Conservation (phyloP, 306 rosid genomes). For the Sicyos edulis region DNA sequence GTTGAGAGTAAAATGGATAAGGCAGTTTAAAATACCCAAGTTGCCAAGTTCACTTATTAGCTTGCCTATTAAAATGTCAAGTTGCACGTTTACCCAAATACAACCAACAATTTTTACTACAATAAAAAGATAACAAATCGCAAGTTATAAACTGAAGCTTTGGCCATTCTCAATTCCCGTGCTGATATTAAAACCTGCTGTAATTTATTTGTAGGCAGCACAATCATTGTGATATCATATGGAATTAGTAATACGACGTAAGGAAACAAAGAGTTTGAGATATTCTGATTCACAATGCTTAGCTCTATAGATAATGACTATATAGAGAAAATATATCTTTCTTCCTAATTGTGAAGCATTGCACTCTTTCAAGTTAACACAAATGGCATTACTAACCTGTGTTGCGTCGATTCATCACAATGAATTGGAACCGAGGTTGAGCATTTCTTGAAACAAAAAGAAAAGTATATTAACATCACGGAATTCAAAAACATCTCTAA, state of each 20-base stretch:
- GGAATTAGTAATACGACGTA: neutral
- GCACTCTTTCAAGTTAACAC: neutral
- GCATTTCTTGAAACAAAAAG: slow-evolving; percentile 47
- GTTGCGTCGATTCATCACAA: slow-evolving; percentile 89
- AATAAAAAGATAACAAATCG: neutral
- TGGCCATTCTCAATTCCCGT: neutral
- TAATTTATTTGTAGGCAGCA: neutral
- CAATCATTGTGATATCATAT: neutral
- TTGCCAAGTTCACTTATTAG: neutral
- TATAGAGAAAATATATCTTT: neutral
- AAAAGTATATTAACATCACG: slow-evolving; percentile 2
- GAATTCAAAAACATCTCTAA: slow-evolving; percentile 6
- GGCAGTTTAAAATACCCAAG: neutral
- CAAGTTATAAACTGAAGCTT: neutral
- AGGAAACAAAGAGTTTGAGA: neutral
- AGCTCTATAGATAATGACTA: neutral
- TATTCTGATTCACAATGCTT: neutral
- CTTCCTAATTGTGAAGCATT: neutral
- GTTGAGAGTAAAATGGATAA: neutral
- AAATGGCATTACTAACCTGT: slow-evolving; percentile 43
- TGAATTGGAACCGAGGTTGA: slow-evolving; percentile 86
- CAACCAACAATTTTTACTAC: neutral
- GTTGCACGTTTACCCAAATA: slow-evolving; percentile 7
- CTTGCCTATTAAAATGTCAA: neutral
- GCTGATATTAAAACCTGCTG: neutral